Evolutionary conservation across 805 yeast genomes (phyloP), one percentile per base, ranked within the genome.

Genomic region (Metschnikowia corniflorae): DNA sequence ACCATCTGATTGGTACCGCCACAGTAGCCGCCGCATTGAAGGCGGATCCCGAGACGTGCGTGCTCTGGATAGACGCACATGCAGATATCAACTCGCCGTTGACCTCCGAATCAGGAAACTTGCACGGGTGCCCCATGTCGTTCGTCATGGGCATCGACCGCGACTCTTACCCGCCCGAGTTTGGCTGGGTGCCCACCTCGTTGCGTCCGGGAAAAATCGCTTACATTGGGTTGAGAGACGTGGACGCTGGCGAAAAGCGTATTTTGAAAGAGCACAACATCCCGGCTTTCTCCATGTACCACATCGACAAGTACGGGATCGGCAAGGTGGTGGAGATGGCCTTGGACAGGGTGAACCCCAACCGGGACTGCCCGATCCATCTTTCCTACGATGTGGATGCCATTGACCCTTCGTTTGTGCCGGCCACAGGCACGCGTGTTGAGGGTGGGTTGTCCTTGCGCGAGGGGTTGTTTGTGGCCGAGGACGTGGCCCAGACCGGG

Each of bases 361-460:
- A 76, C 37, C 67, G 73, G 37, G 63, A 74, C 10, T 49, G 49
- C 31, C 97, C 98, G 33, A 73, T 93, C 45, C 96, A 91, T 68
- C 65, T 93, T 47, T 82, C 94, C 18, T 91, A 89, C 58, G 98
- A 91, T 57, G 97, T 91, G 29, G 98, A 91, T 63, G 97, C 97
- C 28, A 82, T 93, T 40, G 98, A 91, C 63, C 97, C 97, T 31
- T 73, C 79, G 44, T 88, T 71, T 56, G 96, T 93, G 10, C 97
- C 96, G 14, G 95, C 97, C 26, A 91, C 98, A 1, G 98, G 98
- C 37, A 93, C 98, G 1, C 91, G 97, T 28, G 98, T 91, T 12
- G 80, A 95, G 60, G 97, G 97, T 47, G 98, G 98, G 3, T 70
- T 91, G 47, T 82, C 96, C 7, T 73, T 91, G 61, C 78, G 98